phyloP scores from a whole-genome alignment of 1,139 yeast species.

The Kodamaea suecica region DNA sequence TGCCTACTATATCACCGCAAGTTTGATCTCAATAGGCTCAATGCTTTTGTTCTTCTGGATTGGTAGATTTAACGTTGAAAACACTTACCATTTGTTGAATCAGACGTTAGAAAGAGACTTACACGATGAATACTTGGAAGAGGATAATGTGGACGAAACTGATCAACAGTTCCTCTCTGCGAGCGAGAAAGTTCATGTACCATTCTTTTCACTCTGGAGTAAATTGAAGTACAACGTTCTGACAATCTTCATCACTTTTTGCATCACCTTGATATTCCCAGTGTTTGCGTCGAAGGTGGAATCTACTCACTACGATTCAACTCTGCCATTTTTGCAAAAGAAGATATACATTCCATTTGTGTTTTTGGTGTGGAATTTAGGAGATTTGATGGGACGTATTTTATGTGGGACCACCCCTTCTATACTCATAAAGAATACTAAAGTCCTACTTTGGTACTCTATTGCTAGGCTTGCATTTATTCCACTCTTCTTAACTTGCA shows the following conservation, averaged over 20 bases:
- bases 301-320: slow-evolving; percentile 41
- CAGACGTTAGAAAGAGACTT: slow-evolving; percentile 6
- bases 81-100: slow-evolving; percentile 15
- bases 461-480: slow-evolving; percentile 52
- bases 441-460: slow-evolving; percentile 48
- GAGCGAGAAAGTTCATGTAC: slow-evolving; percentile 32
- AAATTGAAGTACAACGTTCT: slow-evolving; percentile 62
- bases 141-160: slow-evolving; percentile 3
- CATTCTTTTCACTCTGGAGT: slow-evolving; percentile 50
- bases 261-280: slow-evolving; percentile 80
- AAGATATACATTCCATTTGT: slow-evolving; percentile 70
- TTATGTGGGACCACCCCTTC: slow-evolving; percentile 55
- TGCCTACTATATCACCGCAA: slow-evolving; percentile 68
- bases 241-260: slow-evolving; percentile 72
- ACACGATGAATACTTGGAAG: slow-evolving; percentile 8
- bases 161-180: slow-evolving; percentile 2
- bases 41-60: slow-evolving; percentile 36
- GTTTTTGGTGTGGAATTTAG: slow-evolving; percentile 82
- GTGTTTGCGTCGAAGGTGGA: slow-evolving; percentile 78
- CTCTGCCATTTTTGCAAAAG: slow-evolving; percentile 36
- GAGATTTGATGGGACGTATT: slow-evolving; percentile 79
- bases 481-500: slow-evolving; percentile 69
- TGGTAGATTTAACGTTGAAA: slow-evolving; percentile 23
- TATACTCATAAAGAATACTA: slow-evolving; percentile 39
- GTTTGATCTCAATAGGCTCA: slow-evolving; percentile 55